Evolutionary conservation across 306 rosid species (phyloP), one percentile per base, ranked within the genome.

Genomic region (Chamaecrista fasciculata): DNA sequence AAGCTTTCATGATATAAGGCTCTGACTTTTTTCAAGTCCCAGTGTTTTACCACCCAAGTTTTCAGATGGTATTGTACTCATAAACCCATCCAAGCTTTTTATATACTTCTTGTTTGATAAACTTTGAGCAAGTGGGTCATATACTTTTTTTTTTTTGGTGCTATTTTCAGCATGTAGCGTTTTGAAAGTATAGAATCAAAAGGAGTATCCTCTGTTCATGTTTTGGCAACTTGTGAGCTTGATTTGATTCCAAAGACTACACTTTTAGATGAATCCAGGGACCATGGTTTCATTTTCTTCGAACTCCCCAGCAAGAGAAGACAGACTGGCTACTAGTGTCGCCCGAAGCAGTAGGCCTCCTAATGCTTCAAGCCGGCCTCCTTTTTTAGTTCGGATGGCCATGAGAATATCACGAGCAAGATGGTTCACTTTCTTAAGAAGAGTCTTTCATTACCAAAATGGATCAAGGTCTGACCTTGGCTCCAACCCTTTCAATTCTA

Each of bases 371-470:
- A 33, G 36, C 6, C 6, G 90, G 34, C 78, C 87, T 53, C 55
- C 97, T 1, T 69, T 75, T 76, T 58, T 74, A 26, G 71, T 79
- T 46, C 21, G 86, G 58, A 72, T 78, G 76, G 97, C 95, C 16
- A 87, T 91, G 90, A 89, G 92, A 76, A 84, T 94, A 59, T 91
- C 97, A 8, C 84, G 99, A 88, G 91, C 99, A 70, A 86, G 89
- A 80, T 94, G 97, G 97, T 90, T 91, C 78, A 72, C 62, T 19
- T 89, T 94, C 82, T 83, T 91, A 10, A 87, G 99, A 83, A 88
- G 95, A 76, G 96, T 94, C 4, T 94, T 89, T 29, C 99, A 94
- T 83, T 94, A 94, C 76, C 99, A 94, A 67, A 94, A 94, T 78
- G 92, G 95, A 46, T 81, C 99, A 15, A 84, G 95, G 50, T 88